phyloP scores from a whole-genome alignment of 2,329 filamentous ascomycete species.

The Ilyonectria sp. region DNA sequence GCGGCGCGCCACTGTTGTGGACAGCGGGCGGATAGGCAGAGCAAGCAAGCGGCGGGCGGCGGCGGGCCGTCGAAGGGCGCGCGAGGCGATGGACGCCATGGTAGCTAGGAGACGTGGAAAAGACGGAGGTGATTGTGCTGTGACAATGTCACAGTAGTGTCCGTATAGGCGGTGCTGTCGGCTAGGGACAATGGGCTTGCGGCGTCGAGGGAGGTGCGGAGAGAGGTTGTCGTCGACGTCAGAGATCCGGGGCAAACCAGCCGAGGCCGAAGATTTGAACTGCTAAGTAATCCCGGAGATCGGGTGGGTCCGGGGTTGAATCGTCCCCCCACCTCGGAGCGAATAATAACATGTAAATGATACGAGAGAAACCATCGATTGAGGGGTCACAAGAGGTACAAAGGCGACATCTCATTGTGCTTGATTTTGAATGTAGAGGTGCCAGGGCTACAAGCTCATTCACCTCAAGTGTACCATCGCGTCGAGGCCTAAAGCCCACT shows the following conservation, averaged over 20 bases:
- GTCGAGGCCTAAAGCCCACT: constrained; percentile 1
- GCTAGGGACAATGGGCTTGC: constrained; percentile 8
- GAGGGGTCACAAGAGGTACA: background rate
- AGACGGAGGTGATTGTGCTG: background rate
- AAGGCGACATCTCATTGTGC: background rate
- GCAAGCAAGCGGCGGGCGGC: constrained; percentile 39
- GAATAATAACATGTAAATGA: background rate
- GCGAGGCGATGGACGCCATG: constrained; percentile 45
- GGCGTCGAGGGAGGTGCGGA: constrained; percentile 7
- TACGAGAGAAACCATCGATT: background rate
- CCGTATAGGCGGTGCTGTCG: background rate
- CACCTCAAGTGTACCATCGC: constrained; percentile 1
- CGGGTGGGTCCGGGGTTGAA: constrained; percentile 41
- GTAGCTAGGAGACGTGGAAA: background rate
- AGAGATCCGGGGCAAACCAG: constrained; percentile 34
- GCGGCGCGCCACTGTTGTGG: constrained; percentile 40
- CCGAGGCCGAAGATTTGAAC: constrained; percentile 42
- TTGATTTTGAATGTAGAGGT: background rate
- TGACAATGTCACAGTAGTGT: background rate
- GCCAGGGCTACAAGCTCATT: constrained; percentile 1
- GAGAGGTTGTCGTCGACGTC: constrained; percentile 36
- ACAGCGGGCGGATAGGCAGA: constrained; percentile 39
- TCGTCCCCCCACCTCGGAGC: constrained; percentile 7
- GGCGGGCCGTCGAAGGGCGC: constrained; percentile 40
- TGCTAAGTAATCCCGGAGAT: constrained; percentile 34